A percentile compares a stretch with the other conserved stretches of the same genome.
phyloP scores from a whole-genome alignment of 2,329 filamentous ascomycete species.

The Neoscytalidium dimidiatum region DNA sequence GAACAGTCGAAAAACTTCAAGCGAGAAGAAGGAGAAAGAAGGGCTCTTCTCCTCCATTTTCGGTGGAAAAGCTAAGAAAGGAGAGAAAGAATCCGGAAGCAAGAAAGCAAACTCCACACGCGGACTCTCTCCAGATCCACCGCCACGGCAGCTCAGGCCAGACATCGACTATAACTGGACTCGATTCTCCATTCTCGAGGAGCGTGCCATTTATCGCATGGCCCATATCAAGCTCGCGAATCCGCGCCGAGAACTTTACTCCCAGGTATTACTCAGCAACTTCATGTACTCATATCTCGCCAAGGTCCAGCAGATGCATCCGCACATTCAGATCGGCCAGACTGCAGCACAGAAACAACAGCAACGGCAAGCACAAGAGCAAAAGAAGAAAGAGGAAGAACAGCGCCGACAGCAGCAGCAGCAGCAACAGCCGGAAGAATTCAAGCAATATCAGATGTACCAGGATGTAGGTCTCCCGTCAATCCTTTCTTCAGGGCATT shows the following conservation, averaged over 20 bases:
- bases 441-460: conserved; percentile 41
- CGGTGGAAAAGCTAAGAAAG: conserved; percentile 84
- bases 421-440: conserved; percentile 41
- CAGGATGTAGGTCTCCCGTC: conserved; percentile 30
- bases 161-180: conserved; percentile 97
- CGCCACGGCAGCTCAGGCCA: conserved; percentile 70
- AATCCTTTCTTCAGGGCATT: too few relatives aligned
- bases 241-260: conserved; percentile 84
- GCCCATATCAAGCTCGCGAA: conserved; percentile 99
- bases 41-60: conserved; percentile 94
- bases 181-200: conserved; percentile 90
- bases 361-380: conserved; percentile 57
- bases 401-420: conserved; percentile 38
- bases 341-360: conserved; percentile 71
- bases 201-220: conserved; percentile 97
- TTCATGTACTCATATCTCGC: conserved; percentile 99
- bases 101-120: conserved; percentile 74
- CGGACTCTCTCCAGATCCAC: conserved; percentile 75
- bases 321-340: conserved; percentile 86
- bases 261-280: conserved; percentile 94
- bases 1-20: conserved; percentile 67
- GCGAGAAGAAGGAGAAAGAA: conserved; percentile 84
- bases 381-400: conserved; percentile 33
- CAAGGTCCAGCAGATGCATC: conserved; percentile 98
- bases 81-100: conserved; percentile 67